Evolutionary conservation across 306 rosid species (phyloP), one percentile per base, ranked within the genome.

Genomic region (Lablab purpureus): DNA sequence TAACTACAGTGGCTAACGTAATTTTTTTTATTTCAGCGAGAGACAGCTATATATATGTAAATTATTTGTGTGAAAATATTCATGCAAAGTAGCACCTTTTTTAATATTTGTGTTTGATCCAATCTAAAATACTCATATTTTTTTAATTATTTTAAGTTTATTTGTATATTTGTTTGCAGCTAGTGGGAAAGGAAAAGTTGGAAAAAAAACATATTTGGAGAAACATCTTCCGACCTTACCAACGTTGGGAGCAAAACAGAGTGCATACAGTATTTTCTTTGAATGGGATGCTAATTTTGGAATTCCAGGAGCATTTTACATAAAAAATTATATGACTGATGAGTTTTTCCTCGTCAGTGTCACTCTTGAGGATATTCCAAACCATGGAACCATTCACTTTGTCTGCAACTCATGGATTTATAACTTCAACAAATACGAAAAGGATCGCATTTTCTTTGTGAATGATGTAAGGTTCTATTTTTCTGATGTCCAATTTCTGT

Each of bases 381-480:
- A 69, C 3, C 84, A 70, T 11, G 90, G 84, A 6, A 45, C 56
- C n/a, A 25, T 92, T 81, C 85, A 77, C 37, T 90, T 92, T 25
- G 86, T 64, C n/a, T 92, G 97, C 78, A 87, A 92, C 84, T 90
- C 97, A 0, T 92, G 94, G 97, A 76, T 92, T 11, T 88, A 92
- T 66, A 78, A 78, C 50, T 71, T 23, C 69, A 28, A 28, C 2
- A 58, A 28, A 5, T 18, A 37, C 18, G 60, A 89, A 21, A 78
- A 43, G 51, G 69, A 87, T 25, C 93, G 94, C 37, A 71, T 92
- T 63, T 92, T 92, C 89, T 92, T 92, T 32, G 19, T 25, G 51
- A 90, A 92, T 47, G 69, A 87, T 87, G 97, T 90, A 59, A 59
- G 36, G 1, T 25, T 25, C 10, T 13, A 0, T 25, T 60, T 58